phyloP scores from a whole-genome alignment of 257 asterid genomes.

The Dorcoceras hygrometricum region DNA sequence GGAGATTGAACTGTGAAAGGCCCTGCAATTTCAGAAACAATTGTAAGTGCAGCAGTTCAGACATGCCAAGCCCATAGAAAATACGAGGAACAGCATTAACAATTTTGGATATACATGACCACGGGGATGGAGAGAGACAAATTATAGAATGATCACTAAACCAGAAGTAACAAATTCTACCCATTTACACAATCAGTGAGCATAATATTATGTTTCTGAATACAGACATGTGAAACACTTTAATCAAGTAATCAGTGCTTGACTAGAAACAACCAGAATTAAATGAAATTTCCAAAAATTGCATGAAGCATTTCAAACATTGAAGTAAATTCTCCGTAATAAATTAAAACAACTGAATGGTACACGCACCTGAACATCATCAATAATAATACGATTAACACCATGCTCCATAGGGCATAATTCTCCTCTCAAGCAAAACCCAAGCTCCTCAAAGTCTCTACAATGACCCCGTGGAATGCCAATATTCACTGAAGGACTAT shows the following conservation, averaged over 20 bases:
- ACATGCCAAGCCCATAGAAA: slow-evolving; percentile 7
- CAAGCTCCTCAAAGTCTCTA: slow-evolving; percentile 98
- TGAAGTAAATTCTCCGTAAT: slow-evolving; percentile 5
- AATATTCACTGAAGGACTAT: slow-evolving; percentile 54
- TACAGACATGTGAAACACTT: slow-evolving; percentile 15
- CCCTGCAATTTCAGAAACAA: slow-evolving; percentile 50
- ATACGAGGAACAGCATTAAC: slow-evolving; percentile 19
- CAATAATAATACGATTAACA: slow-evolving; percentile 89
- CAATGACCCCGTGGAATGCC: slow-evolving; percentile 79
- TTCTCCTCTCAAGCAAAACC: slow-evolving; percentile 97
- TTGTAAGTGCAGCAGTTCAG: slow-evolving; percentile 22
- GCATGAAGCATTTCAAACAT: not conserved
- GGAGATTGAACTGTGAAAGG: slow-evolving; percentile 85
- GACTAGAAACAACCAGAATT: not conserved
- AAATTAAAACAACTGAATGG: slow-evolving; percentile 5
- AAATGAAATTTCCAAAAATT: not conserved
- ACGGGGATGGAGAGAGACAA: slow-evolving; percentile 4
- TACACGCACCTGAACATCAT: slow-evolving; percentile 89
- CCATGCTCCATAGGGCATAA: slow-evolving; percentile 99
- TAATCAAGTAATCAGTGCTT: not conserved
- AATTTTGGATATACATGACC: slow-evolving; percentile 10
- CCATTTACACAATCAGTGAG: not conserved
- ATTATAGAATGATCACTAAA: not conserved
- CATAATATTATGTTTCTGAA: not conserved
- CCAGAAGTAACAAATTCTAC: not conserved